Base-by-base conservation (phyloP, 2,329 filamentous ascomycete genomes). In the Beauveria sp. region DNA sequence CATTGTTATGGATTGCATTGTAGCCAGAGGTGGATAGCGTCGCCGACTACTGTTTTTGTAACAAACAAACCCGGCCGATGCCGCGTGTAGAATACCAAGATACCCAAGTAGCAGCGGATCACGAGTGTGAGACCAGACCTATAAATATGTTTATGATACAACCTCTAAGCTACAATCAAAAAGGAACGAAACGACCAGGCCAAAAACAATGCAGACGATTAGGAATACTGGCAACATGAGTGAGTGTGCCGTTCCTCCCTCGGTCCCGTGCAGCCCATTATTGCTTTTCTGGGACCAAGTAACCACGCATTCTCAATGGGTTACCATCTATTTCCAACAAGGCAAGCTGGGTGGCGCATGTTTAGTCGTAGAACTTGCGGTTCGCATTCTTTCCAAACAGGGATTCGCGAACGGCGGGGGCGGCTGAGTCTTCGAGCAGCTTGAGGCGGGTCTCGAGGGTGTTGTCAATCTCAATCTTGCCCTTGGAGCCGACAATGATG, bases 381-480 rank as follows among this genome's bases (percentile, higher is more conserved):
- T 98, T 97, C 69, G 87, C 83, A 80, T 99, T 99, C 80, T 91
- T 88, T 64, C 95, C 95, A 72, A 99, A 99, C 63, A 99, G 82
- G 18, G 89, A 89, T 75, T 89, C 85, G 71, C 95, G 85, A 70
- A 99, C 88, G 50, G 87, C 87, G 16, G 95, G 95, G 63, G 97
- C 84, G 57, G 91, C 90, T 67, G 90, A 89, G 62, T 88, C 87
- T 77, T 96, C 89, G 66, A 98, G 85, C 64, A 98, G 82, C 71
- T 84, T 85, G 76, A 99, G 81, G 67, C 95, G 88, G 73, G 96
- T 90, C 74, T 98, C 95, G 68, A 98, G 90, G 61, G 95, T 98
- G 81, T 99, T 98, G 84, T 97, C 93, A 76, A 99, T 93, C 71
- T 96, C 92, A 74, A 99, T 98, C 83, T 93, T 97, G 74, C 95